A percentile compares a stretch with the other conserved stretches of the same genome.
Evolutionary conservation across 805 yeast genomes (phyloP).

Genomic region (Kluyveromyces wickerhamii): DNA sequence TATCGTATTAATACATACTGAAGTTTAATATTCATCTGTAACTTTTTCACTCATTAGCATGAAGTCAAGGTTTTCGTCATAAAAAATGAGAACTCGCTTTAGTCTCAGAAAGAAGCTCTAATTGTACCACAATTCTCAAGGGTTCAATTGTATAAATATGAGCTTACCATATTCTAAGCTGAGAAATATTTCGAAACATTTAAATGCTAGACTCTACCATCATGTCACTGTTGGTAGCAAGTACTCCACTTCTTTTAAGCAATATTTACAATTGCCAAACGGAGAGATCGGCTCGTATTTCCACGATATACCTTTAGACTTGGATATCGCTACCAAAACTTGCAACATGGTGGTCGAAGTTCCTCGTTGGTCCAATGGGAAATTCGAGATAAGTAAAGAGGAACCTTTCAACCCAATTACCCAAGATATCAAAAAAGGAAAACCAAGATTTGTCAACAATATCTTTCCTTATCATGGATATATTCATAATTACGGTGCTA

Average conservation of each 20-base stretch:
- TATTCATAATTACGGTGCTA: constrained; percentile 81
- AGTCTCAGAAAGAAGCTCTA: too few relatives aligned
- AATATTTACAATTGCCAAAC: constrained; percentile 36
- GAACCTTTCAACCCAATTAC: constrained; percentile 63
- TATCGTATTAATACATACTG: too few relatives aligned
- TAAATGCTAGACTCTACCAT: constrained; percentile 11
- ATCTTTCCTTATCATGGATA: constrained; percentile 79
- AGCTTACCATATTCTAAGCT: too few relatives aligned
- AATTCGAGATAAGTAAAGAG: constrained; percentile 63
- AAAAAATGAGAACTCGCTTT: too few relatives aligned
- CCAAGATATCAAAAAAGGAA: constrained; percentile 72
- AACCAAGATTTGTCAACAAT: constrained; percentile 68
- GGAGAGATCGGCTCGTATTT: constrained; percentile 52
- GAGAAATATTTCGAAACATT: constrained; percentile 4
- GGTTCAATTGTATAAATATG: too few relatives aligned
- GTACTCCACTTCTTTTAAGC: constrained; percentile 33
- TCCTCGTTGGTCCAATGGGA: constrained; percentile 77
- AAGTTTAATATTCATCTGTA: too few relatives aligned
- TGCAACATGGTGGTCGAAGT: constrained; percentile 69
- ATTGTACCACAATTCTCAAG: too few relatives aligned
- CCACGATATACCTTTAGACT: constrained; percentile 61
- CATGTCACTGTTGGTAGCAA: constrained; percentile 31
- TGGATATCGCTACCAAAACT: constrained; percentile 35
- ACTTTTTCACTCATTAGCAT: too few relatives aligned
- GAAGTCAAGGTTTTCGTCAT: too few relatives aligned